Base-by-base conservation (phyloP, 2,329 filamentous ascomycete species). In the Penicillium sp. region DNA sequence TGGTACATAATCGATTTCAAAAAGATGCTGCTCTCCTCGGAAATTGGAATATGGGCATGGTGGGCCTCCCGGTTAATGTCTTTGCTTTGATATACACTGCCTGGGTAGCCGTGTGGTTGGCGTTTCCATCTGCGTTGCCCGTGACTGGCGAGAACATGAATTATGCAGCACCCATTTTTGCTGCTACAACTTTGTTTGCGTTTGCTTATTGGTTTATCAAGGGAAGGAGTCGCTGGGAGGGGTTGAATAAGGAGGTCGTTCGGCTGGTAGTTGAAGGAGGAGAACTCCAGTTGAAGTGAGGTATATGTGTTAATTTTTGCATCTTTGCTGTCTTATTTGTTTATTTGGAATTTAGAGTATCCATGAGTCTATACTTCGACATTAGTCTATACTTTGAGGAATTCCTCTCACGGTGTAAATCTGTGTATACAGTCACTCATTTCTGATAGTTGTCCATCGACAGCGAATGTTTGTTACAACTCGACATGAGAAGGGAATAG, bases 111-210 rank as follows among this genome's bases (percentile, higher is more conserved):
- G 67, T 61, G 48, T 72, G 14, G 68, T 67, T 6, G 7, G 67
- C 70, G 1, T 75, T 74, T 47, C 72, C 72, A 0, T 64, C 67
- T 0, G 54, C 61, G 2, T 44, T 73, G 0, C 72, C 73, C 1
- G 70, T 74, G 18, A 69, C 63, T 0, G 67, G 63, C 2, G 55
- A 60, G 35, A 74, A 73, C 46, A 75, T 75, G 72, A 76, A 76
- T 46, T 75, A 74, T 49, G 65, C 70, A 0, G 60, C 67, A 0
- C 71, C 72, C 1, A 69, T 74, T 10, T 73, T 73, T 45, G 58
- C 43, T 9, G 60, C 23, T 2, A 40, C 39, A 8, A 56, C 51
- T 7, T 30, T 50, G 9, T 43, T 53, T 30, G 56, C 53, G 7
- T 47, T 58, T 40, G 43, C 13, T 2, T 56, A 53, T 43, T 56